These are phyloP conservation scores for Calamus simplicifolius DNA, from an alignment of 176 grass and related monocot genomes.

Conservation along the genomic window DNA sequence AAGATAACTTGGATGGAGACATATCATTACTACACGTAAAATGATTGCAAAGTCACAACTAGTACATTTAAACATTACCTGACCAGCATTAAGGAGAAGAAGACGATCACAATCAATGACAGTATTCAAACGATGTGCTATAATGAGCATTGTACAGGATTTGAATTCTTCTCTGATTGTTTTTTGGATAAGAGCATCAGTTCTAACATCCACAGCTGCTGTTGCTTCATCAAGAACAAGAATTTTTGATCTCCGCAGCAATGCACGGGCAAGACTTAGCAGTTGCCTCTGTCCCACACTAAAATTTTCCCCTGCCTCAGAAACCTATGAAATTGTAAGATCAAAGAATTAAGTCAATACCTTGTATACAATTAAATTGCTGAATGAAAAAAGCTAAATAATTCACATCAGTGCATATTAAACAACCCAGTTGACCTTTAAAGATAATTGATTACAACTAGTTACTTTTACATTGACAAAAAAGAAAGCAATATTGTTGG, in stretches of 20 bases:
- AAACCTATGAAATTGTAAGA: slow-evolving; percentile 38
- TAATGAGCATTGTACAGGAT: slow-evolving; percentile 96
- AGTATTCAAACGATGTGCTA: slow-evolving; percentile 90
- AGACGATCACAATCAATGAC: slow-evolving; percentile 90
- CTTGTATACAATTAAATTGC: no score
- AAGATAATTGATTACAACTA: no score
- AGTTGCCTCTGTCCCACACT: slow-evolving; percentile 93
- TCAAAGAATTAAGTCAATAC: no score
- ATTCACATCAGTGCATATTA: no score
- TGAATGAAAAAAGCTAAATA: no score
- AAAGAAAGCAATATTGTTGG: no score
- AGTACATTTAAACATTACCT: slow-evolving; percentile 30
- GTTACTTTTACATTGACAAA: no score
- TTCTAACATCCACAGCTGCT: slow-evolving; percentile 93
- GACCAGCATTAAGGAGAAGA: slow-evolving; percentile 76
- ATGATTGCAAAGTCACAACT: no score
- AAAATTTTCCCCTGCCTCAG: slow-evolving; percentile 96
- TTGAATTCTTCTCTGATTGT: slow-evolving; percentile 99
- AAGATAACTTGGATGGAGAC: no score
- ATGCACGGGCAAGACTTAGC: slow-evolving; percentile 85
- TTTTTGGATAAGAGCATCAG: slow-evolving; percentile 98
- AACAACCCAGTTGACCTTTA: no score
- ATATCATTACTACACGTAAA: no score
- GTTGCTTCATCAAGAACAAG: slow-evolving; percentile 98
- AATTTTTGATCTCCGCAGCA: slow-evolving; percentile 90